Percentiles rank a stretch among this genome's conserved stretches.
Conservation (phyloP, 768 basidiomycete genomes). For the Calocybe indica region DNA sequence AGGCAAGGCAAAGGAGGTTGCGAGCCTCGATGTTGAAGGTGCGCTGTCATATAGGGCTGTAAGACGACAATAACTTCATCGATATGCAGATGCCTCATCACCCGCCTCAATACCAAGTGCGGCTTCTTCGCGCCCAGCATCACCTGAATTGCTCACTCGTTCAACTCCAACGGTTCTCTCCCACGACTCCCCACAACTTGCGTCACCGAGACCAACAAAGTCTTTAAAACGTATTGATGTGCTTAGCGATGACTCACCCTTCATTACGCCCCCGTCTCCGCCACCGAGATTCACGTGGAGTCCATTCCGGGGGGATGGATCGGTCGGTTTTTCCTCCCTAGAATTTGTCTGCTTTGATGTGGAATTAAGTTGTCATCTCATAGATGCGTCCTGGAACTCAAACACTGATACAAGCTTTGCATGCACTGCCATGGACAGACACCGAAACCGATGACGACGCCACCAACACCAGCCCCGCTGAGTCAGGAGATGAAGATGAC, state of each 20-base stretch:
- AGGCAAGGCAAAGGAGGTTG: conserved; percentile 38
- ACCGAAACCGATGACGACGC: conserved; percentile 70
- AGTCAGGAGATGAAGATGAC: conserved; percentile 65
- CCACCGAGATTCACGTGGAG: conserved; percentile 41
- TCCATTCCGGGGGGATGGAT: conserved; percentile 62
- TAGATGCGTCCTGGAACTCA: conserved; percentile 88
- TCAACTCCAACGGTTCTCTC: conserved; percentile 2
- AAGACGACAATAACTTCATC: not conserved
- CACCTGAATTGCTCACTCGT: conserved; percentile 11
- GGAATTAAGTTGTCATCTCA: conserved; percentile 7
- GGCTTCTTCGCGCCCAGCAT: conserved; percentile 20
- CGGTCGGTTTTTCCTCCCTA: conserved; percentile 40
- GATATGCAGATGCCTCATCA: conserved; percentile 6
- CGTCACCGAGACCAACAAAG: conserved; percentile 13
- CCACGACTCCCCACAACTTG: conserved; percentile 41
- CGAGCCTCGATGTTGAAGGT: conserved; percentile 25
- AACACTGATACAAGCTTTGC: conserved; percentile 83
- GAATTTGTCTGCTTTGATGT: conserved; percentile 6
- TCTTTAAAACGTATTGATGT: conserved; percentile 1
- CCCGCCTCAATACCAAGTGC: conserved; percentile 23
- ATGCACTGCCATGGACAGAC: conserved; percentile 76
- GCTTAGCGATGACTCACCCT: conserved; percentile 38
- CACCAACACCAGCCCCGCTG: conserved; percentile 65
- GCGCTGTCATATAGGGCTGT: conserved; percentile 3
- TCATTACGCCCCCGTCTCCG: conserved; percentile 73